Percentiles rank a stretch among this genome's conserved stretches.
Evolutionary conservation across 371 early-diverging fungal genomes (phyloP).

Genomic region (Apophysomyces sp.): DNA sequence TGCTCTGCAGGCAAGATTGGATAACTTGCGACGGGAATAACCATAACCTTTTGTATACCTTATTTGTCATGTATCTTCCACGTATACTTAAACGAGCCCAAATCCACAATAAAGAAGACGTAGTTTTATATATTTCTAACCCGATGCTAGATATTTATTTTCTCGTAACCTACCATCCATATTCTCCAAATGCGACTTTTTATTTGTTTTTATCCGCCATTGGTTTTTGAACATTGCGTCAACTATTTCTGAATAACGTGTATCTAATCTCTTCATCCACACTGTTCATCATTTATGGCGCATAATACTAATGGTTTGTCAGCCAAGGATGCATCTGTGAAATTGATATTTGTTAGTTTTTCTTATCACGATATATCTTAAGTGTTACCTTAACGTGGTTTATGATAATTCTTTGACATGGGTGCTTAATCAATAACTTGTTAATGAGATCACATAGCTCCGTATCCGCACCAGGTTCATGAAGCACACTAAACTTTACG

Average conservation of each 20-base stretch:
- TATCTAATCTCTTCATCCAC: no score
- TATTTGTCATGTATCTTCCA: background rate
- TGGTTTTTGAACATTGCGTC: no score
- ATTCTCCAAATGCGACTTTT: no score
- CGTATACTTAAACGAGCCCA: background rate
- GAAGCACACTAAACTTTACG: background rate
- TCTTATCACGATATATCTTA: background rate
- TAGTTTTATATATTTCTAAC: no score
- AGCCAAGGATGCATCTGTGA: background rate
- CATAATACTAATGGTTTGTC: background rate
- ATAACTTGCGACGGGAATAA: slow-evolving; percentile 86
- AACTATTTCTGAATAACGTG: no score
- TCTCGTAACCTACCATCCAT: no score
- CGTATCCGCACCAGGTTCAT: background rate
- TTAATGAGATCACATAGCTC: slow-evolving; percentile 9
- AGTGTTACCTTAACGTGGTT: background rate
- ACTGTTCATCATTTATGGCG: no score
- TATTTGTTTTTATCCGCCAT: no score
- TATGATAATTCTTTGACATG: background rate
- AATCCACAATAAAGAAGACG: no score
- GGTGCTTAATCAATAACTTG: background rate
- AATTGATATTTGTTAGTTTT: background rate
- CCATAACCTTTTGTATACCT: background rate
- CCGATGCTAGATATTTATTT: no score
- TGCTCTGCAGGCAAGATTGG: slow-evolving; percentile 87